A percentile compares a stretch with the other conserved stretches of the same genome.
Evolutionary conservation across 805 yeast genomes (phyloP).

Genomic region (Candida arabinofermentans): DNA sequence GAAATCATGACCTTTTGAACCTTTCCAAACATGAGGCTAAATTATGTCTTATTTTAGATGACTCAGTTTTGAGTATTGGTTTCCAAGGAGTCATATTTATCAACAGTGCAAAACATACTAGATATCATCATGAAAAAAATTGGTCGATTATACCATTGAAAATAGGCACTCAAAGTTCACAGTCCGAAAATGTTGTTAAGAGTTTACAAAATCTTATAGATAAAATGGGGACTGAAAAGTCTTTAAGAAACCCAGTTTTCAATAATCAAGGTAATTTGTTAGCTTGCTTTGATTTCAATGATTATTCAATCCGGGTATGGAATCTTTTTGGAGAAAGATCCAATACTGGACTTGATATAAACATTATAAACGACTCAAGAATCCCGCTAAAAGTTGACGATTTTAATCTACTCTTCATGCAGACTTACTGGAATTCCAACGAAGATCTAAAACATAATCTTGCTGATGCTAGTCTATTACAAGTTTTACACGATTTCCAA

Average conservation of each 20-base stretch:
- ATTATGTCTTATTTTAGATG: conserved; percentile 16
- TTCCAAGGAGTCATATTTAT: conserved; percentile 17
- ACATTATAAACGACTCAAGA: conserved; percentile 13
- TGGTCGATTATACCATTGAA: conserved; percentile 18
- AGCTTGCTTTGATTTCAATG: conserved; percentile 17
- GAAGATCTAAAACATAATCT: conserved; percentile 3
- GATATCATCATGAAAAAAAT: conserved; percentile 12
- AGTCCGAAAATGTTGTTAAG: neutral
- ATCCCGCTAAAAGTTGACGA: conserved; percentile 27
- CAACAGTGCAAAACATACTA: conserved; percentile 4
- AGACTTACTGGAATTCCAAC: conserved; percentile 18
- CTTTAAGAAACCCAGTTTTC: conserved; percentile 15
- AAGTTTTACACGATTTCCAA: conserved; percentile 11
- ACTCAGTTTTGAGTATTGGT: conserved; percentile 13
- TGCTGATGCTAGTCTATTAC: conserved; percentile 2
- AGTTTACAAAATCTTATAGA: conserved; percentile 3
- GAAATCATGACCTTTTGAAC: conserved; percentile 8
- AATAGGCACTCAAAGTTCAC: neutral
- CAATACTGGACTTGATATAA: conserved; percentile 7
- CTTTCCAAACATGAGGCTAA: conserved; percentile 10
- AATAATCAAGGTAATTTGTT: conserved; percentile 14
- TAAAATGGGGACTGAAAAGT: conserved; percentile 7
- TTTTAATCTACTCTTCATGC: conserved; percentile 23
- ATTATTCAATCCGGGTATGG: conserved; percentile 21
- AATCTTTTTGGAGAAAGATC: conserved; percentile 10